phyloP scores from a whole-genome alignment of 2,329 filamentous ascomycete species.

The Paraphaeosphaeria minitans region DNA sequence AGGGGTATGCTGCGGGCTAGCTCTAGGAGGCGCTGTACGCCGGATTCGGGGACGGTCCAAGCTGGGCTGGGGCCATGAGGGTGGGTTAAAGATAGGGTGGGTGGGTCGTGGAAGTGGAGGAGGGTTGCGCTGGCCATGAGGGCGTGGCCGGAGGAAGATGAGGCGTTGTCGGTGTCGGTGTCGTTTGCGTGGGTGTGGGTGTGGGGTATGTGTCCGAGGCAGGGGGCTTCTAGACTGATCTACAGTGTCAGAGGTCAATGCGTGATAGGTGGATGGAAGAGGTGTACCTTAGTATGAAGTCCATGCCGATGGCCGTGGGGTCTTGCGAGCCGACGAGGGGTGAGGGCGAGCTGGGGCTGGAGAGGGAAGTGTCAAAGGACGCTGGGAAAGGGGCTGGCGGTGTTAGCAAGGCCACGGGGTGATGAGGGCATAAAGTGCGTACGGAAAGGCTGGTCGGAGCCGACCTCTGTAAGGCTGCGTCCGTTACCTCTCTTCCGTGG shows the following conservation, averaged over 20 bases:
- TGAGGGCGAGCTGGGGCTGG: neutral
- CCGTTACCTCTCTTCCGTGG: neutral
- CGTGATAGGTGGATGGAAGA: neutral
- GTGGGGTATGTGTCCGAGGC: constrained; percentile 34
- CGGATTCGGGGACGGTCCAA: constrained; percentile 24
- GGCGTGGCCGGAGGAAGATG: constrained; percentile 33
- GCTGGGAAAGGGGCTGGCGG: neutral
- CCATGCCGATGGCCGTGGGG: constrained; percentile 28
- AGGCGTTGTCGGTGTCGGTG: constrained; percentile 14
- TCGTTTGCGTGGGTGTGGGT: too few relatives aligned
- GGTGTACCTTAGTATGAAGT: constrained; percentile 44
- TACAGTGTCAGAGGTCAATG: neutral
- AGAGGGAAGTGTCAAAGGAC: constrained; percentile 2
- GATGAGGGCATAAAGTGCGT: neutral
- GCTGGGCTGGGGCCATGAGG: constrained; percentile 4
- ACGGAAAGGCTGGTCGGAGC: neutral
- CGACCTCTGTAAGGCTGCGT: neutral
- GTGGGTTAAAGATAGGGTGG: constrained; percentile 9
- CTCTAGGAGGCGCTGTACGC: constrained; percentile 26
- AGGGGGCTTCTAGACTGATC: constrained; percentile 42
- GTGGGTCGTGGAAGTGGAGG: constrained; percentile 22
- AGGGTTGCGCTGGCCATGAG: constrained; percentile 38
- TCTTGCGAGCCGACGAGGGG: constrained; percentile 23
- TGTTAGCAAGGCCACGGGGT: neutral
- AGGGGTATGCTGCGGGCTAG: constrained; percentile 26